Evolutionary conservation across 2,329 filamentous ascomycete genomes (phyloP).

Genomic region (Xylariaceae sp.): DNA sequence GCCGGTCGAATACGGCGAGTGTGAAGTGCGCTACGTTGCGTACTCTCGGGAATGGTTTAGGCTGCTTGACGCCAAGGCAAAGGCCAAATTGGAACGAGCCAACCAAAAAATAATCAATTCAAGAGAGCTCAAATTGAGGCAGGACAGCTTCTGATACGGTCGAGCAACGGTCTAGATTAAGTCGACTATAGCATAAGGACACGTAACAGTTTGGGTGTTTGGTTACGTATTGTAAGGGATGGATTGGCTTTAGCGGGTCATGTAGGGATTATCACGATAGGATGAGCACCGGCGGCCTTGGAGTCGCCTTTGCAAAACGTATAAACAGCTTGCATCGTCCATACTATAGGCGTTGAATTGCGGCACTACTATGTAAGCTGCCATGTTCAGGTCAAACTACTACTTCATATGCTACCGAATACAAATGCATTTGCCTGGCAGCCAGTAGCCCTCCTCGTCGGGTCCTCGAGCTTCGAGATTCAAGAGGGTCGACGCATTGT

Average conservation of each 20-base stretch:
- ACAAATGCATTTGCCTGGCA: too few species aligned
- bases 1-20: constrained; percentile 52
- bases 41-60: constrained; percentile 48
- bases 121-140: constrained; percentile 22
- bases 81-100: constrained; percentile 47
- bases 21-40: constrained; percentile 47
- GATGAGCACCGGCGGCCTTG: too few species aligned
- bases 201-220: background rate
- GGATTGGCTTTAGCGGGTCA: background rate
- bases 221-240: background rate
- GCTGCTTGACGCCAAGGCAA: constrained; percentile 44
- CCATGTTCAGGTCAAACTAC: too few species aligned
- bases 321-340: too few species aligned
- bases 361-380: too few species aligned
- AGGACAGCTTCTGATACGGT: background rate
- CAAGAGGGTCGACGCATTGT: too few species aligned
- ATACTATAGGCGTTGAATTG: too few species aligned
- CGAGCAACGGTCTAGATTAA: background rate
- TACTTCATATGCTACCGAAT: too few species aligned
- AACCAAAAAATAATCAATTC: constrained; percentile 37
- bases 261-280: too few species aligned
- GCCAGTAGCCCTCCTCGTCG: too few species aligned
- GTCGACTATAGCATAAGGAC: background rate
- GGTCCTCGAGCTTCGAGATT: too few species aligned
- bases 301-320: too few species aligned